phyloP scores from a whole-genome alignment of 768 basidiomycete genomes.

The Lyophyllum shimeji region DNA sequence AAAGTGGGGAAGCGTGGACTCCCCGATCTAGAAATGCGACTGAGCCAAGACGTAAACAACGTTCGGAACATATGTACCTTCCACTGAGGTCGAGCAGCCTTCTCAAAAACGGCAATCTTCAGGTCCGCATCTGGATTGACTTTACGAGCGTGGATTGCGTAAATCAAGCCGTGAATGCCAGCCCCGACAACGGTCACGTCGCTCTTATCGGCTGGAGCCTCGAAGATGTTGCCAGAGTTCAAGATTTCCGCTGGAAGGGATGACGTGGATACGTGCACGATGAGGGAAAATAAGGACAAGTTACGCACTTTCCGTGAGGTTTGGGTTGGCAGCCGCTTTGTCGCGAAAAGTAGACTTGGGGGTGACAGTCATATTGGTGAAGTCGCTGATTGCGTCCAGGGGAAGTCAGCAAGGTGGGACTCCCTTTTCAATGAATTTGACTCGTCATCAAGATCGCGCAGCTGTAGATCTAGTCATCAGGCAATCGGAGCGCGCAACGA shows the following conservation, averaged over 20 bases:
- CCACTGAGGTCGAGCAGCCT: neutral
- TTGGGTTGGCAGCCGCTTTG: neutral
- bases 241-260: too few species aligned
- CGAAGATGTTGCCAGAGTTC: neutral
- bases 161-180: neutral
- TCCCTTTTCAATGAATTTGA: too few species aligned
- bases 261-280: neutral
- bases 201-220: neutral
- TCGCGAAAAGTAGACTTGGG: neutral
- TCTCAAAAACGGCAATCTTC: neutral
- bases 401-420: too few species aligned
- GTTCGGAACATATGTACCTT: neutral
- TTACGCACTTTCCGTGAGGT: neutral
- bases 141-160: conserved; percentile 1
- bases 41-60: neutral
- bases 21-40: neutral
- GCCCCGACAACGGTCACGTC: neutral
- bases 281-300: neutral
- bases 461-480: too few species aligned
- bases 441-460: too few species aligned
- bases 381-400: too few species aligned
- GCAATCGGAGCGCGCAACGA: too few species aligned
- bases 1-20: neutral
- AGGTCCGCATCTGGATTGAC: neutral
- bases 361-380: neutral